Conservation (phyloP, 208 protist species). For the Leptomonas pyrrhocoris region DNA sequence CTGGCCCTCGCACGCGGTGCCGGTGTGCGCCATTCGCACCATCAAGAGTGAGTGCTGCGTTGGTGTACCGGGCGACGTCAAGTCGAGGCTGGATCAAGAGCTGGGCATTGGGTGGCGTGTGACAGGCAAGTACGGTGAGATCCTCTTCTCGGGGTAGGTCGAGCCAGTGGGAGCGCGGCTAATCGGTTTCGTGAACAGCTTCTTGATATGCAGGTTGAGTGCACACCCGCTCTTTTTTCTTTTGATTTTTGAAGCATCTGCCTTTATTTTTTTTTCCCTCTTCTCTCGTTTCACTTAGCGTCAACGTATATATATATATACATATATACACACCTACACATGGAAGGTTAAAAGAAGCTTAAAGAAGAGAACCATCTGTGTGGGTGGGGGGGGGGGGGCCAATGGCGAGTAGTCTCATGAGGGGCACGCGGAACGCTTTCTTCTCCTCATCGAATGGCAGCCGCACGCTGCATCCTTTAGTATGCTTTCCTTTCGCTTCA, state of each 20-base stretch:
- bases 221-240: no score
- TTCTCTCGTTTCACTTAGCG: neutral
- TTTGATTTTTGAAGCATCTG: neutral
- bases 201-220: conserved; percentile 2
- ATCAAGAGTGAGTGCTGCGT: conserved; percentile 89
- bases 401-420: no score
- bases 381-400: no score
- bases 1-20: conserved; percentile 74
- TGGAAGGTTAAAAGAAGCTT: no score
- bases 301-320: neutral
- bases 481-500: no score
- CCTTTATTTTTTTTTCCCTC: neutral
- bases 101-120: conserved; percentile 58
- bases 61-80: conserved; percentile 55
- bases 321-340: neutral
- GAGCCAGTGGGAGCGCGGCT: no score
- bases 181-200: no score
- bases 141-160: conserved; percentile 64
- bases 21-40: conserved; percentile 82
- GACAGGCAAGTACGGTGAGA: conserved; percentile 82
- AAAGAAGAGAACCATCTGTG: no score
- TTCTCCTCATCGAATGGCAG: no score
- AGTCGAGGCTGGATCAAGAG: conserved; percentile 55
- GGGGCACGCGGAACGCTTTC: no score
- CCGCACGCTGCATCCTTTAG: no score